Evolutionary conservation across 139 green algal genomes (phyloP), one percentile per base, ranked within the genome.

Genomic region (Zygnema cylindricum): DNA sequence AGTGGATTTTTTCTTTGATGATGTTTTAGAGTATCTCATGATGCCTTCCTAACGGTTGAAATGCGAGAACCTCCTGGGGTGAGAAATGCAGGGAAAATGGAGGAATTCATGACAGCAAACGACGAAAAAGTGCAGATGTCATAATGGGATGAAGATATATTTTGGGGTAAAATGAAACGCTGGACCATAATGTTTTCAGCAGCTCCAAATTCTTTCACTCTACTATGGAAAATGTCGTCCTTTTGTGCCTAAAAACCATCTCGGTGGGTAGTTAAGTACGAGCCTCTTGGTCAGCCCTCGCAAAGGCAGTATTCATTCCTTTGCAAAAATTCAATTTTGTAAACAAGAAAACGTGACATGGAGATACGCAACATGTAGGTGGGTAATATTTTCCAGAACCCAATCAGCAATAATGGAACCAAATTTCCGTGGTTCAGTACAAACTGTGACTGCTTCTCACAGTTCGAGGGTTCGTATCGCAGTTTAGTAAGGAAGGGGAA

Each of bases 91-190:
- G 71, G 71, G 71, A 79, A 3, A 16, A 79, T 11, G 7, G 71
- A 55, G 71, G 3, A 79, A 42, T 79, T 79, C 71, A 42, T 7
- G 36, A 79, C 36, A 43, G 36, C 36, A 79, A 79, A 43, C 71
- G 71, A 11, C 3, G 71, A 43, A 42, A 79, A 11, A 79, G 71
- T 79, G 71, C 71, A 79, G 71, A 79, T 11, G 38, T 79, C 3
- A 79, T 79, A 7, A 63, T 63, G 49, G 49, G 49, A 16, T 63
- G 7, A 63, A 25, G 49, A 63, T 16, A n/a, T n/a, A n/a, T n/a
- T n/a, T n/a, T n/a, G n/a, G n/a, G 49, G 49, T 63, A 16, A 63
- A 63, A 16, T n/a, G n/a, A n/a, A n/a, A n/a, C n/a, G n/a, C n/a
- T n/a, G n/a, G n/a, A n/a, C n/a, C n/a, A n/a, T n/a, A n/a, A n/a